Base-by-base conservation (phyloP, 768 basidiomycete genomes). In the Mrakia frigida region DNA sequence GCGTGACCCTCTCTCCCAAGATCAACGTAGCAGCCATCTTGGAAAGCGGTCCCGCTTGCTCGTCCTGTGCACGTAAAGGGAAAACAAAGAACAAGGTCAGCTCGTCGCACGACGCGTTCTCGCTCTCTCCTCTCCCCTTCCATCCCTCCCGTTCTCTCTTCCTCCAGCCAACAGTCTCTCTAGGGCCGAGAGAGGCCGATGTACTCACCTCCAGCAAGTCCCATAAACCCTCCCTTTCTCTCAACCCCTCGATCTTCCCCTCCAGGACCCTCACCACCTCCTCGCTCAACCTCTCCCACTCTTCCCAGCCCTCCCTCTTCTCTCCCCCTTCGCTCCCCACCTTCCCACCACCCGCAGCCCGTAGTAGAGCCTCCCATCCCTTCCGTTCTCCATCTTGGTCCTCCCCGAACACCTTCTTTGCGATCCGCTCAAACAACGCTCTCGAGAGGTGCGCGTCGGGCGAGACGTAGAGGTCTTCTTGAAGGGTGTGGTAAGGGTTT, bases 1-100 rank as follows among this genome's bases (percentile, higher is more conserved):
- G 25, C 35, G 72, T 77, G 14, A 70, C 71, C 18, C 70, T 61
- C 52, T 77, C 76, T 0, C 60, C 76, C 11, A 77, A 37, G 1
- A 71, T 71, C 7, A 77, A n/a, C 3, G 63, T 77, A 2, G 76
- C 76, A 18, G 76, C 76, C 76, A 77, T 73, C 46, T 59, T 61
- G 7, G 35, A 13, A 2, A 76, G 18, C 1, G 59, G 75, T 16
- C 76, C 63, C 6, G 6, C 25, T 0, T 3, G 1, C 0, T 43
- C 71, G 25, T 77, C 71, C 76, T 77, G 46, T 11, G 3, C 46
- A 18, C 9, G 18, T 18, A 31, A 41, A 21, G 6, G 1, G 16
- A 70, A 70, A 31, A 10, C 21, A 28, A 46, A 31, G 31, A 28
- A n/a, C 43, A 14, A 50, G n/a, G 61, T 43, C 46, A 50, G 46